A percentile compares a stretch with the other conserved stretches of the same genome.
Evolutionary conservation across 257 asterid species (phyloP).

Genomic region (Solanum lycopersicoides): DNA sequence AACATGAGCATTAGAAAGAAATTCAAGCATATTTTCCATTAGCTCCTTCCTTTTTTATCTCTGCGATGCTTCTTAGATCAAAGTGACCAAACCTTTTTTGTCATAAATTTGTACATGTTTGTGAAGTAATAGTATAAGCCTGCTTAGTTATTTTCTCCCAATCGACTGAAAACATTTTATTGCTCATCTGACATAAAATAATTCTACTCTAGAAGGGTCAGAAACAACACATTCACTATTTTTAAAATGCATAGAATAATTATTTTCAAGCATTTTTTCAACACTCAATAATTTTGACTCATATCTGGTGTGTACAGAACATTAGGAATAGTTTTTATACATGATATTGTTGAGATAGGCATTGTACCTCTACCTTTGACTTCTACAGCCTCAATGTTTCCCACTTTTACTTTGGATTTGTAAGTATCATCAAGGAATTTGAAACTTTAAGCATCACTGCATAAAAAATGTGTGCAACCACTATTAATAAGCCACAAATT

Average conservation of each 20-base stretch:
- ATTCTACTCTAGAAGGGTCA: not conserved
- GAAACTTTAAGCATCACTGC: not conserved
- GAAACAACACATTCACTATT: not conserved
- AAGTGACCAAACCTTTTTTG: not conserved
- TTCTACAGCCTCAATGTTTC: not conserved
- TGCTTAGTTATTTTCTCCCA: not conserved
- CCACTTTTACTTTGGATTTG: not conserved
- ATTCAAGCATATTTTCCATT: too few relatives aligned
- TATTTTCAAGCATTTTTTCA: not conserved
- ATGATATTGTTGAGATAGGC: not conserved
- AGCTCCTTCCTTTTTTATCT: too few relatives aligned
- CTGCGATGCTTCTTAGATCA: not conserved
- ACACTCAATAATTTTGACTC: not conserved
- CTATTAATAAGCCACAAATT: too few relatives aligned
- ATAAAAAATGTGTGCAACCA: too few relatives aligned
- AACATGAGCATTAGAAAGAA: not conserved
- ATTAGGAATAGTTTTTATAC: not conserved
- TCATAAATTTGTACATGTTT: not conserved
- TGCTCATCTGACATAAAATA: not conserved
- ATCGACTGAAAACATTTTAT: too few relatives aligned
- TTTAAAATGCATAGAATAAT: not conserved
- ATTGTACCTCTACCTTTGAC: not conserved
- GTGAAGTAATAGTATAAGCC: not conserved
- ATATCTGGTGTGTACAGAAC: not conserved
- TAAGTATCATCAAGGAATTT: not conserved